phyloP scores from a whole-genome alignment of 2,329 filamentous ascomycete species.

The Talaromyces sp. region DNA sequence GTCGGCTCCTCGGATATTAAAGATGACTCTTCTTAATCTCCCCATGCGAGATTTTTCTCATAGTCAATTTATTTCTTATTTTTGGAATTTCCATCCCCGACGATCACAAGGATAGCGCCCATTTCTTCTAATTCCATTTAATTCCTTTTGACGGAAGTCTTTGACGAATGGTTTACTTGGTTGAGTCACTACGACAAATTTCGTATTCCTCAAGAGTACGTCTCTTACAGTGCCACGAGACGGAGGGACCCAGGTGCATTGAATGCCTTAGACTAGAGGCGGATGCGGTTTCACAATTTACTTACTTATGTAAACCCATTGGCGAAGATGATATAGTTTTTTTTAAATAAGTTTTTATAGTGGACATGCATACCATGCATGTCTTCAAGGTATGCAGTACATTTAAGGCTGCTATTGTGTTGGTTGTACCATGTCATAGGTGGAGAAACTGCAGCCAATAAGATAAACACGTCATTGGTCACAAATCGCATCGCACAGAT shows the following conservation, averaged over 20 bases:
- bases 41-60: neutral
- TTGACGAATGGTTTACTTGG: neutral
- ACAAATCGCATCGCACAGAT: no score
- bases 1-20: neutral
- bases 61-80: neutral
- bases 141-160: neutral
- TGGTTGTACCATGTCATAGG: neutral
- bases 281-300: neutral
- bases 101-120: neutral
- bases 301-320: neutral
- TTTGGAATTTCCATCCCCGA: neutral
- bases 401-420: neutral
- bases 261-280: neutral
- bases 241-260: neutral
- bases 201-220: neutral
- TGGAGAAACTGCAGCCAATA: neutral
- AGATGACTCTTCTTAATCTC: neutral
- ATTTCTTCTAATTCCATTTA: constrained; percentile 1
- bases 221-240: neutral
- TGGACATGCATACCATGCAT: no score
- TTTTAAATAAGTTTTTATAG: no score
- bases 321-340: no score
- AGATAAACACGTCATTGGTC: neutral
- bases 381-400: neutral
- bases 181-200: neutral